These are phyloP conservation scores for Aspergillus amoenus DNA, from an alignment of 2,329 filamentous ascomycete species.

Conservation along the genomic window DNA sequence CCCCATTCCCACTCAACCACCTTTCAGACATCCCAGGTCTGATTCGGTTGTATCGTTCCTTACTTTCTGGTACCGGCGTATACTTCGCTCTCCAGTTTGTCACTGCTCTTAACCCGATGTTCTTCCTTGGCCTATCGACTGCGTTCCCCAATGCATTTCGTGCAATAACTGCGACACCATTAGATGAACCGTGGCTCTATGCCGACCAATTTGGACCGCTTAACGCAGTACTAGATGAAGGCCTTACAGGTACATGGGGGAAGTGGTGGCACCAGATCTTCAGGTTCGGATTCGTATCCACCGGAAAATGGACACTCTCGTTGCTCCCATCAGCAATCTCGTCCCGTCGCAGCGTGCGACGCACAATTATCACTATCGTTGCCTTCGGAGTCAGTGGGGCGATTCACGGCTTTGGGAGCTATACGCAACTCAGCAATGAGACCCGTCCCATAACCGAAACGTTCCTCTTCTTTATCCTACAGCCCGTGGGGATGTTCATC, in stretches of 20 bases:
- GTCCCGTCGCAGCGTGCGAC: conserved; percentile 19
- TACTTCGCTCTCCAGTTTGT: conserved; percentile 60
- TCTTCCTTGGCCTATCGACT: conserved; percentile 55
- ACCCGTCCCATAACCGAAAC: conserved; percentile 55
- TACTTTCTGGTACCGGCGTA: conserved; percentile 58
- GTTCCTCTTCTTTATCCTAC: conserved; percentile 69
- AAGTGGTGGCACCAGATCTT: conserved; percentile 91
- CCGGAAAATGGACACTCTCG: conserved; percentile 40
- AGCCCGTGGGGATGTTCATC: conserved; percentile 63
- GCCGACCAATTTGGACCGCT: conserved; percentile 55
- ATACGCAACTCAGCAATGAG: conserved; percentile 62
- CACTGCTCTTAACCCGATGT: conserved; percentile 61
- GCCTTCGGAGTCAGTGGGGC: conserved; percentile 37
- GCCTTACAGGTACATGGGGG: conserved; percentile 80
- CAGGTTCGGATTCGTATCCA: conserved; percentile 55
- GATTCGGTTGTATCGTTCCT: conserved; percentile 57
- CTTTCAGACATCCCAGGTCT: conserved; percentile 36
- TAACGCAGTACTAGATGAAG: conserved; percentile 53
- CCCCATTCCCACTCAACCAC: conserved; percentile 46
- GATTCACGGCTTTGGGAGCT: conserved; percentile 70
- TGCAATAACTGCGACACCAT: conserved; percentile 58
- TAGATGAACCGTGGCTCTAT: conserved; percentile 63
- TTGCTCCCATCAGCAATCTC: conserved; percentile 23
- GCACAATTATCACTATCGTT: conserved; percentile 25
- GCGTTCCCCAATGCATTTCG: conserved; percentile 55